Percentiles rank a stretch among this genome's conserved stretches.
phyloP scores from a whole-genome alignment of 2,329 filamentous ascomycete species.

The Thielaviopsis musarum region DNA sequence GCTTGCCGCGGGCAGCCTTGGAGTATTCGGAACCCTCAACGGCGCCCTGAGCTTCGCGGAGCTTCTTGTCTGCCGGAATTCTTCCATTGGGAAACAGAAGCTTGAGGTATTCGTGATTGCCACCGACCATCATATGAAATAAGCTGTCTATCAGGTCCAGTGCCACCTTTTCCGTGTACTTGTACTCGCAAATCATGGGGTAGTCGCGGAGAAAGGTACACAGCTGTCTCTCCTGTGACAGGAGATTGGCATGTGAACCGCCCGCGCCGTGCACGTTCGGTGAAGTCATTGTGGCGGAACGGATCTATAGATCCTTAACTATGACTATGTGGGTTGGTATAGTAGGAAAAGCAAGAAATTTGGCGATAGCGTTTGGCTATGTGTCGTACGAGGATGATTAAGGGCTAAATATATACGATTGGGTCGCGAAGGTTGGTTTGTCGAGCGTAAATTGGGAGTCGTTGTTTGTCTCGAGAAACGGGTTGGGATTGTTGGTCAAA shows the following conservation, averaged over 20 bases:
- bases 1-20: conserved; percentile 75
- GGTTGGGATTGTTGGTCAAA: background rate
- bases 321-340: background rate
- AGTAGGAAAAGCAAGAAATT: background rate
- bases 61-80: conserved; percentile 49
- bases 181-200: conserved; percentile 55
- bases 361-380: background rate
- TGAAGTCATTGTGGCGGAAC: conserved; percentile 28
- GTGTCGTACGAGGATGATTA: background rate
- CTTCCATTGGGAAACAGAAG: conserved; percentile 69
- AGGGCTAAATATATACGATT: background rate
- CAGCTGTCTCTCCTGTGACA: conserved; percentile 63
- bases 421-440: background rate
- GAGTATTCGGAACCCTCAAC: conserved; percentile 90
- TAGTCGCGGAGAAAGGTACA: conserved; percentile 67
- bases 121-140: conserved; percentile 72
- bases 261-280: conserved; percentile 12
- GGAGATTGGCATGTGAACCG: conserved; percentile 23
- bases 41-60: conserved; percentile 80
- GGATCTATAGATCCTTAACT: background rate
- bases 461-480: background rate
- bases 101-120: conserved; percentile 54
- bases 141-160: conserved; percentile 60
- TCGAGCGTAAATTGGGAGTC: background rate
- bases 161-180: conserved; percentile 56